phyloP scores from a whole-genome alignment of 148 eudicot genomes.

The Rhododendron henanense region DNA sequence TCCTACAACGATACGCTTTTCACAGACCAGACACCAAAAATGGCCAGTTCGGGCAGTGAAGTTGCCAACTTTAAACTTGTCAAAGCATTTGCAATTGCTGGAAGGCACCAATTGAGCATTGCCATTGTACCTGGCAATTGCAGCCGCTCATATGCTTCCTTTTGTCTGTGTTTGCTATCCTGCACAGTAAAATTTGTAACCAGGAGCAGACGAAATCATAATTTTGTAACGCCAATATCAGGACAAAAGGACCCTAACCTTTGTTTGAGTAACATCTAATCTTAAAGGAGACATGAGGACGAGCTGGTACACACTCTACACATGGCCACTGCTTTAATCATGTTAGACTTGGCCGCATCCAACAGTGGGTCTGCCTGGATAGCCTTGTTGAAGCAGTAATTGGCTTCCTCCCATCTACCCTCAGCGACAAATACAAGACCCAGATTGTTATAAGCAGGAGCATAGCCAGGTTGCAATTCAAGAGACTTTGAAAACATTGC shows the following conservation, averaged over 20 bases:
- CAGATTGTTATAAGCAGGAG: conserved; percentile 93
- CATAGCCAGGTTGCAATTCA: conserved; percentile 83
- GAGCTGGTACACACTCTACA: conserved; percentile 42
- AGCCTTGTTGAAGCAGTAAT: conserved; percentile 88
- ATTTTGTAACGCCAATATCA: not conserved
- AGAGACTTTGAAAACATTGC: conserved; percentile 93
- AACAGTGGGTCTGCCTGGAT: conserved; percentile 70
- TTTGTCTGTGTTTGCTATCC: not conserved
- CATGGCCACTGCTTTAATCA: conserved; percentile 67
- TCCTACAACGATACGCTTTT: not conserved
- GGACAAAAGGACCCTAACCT: not conserved
- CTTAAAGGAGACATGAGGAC: conserved; percentile 15
- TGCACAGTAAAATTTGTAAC: not conserved
- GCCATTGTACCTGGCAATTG: not conserved
- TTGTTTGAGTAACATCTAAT: not conserved
- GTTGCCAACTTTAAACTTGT: not conserved
- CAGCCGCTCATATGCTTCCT: not conserved
- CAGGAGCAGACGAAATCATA: not conserved
- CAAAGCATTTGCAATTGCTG: conserved; percentile 1
- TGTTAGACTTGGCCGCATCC: conserved; percentile 95
- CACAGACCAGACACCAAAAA: not conserved
- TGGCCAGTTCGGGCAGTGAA: not conserved
- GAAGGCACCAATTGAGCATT: not conserved
- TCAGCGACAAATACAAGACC: conserved; percentile 96
- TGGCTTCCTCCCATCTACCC: conserved; percentile 81